Conservation (phyloP, 2,329 filamentous ascomycete species). For the Trichoderma breve region DNA sequence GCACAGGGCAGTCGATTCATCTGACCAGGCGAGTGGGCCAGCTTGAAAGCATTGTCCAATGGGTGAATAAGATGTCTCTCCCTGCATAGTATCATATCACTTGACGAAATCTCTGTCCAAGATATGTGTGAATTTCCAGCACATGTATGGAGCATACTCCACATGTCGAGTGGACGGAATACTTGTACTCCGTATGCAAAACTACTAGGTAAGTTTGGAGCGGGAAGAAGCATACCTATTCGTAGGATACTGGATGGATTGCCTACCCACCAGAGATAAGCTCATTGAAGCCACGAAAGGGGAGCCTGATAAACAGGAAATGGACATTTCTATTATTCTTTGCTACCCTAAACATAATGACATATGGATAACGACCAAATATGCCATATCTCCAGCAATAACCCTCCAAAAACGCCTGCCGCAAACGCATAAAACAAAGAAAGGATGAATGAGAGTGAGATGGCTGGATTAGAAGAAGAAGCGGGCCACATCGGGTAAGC, state of each 20-base stretch:
- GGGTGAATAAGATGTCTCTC: not conserved
- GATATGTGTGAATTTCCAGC: not conserved
- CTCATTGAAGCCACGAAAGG: not conserved
- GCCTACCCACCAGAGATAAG: not conserved
- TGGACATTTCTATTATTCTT: not conserved
- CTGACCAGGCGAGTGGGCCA: not conserved
- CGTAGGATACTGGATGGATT: not conserved
- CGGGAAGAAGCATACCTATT: not conserved
- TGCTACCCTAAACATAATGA: not conserved
- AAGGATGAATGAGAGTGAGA: not conserved
- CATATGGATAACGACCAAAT: not conserved
- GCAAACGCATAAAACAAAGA: not conserved
- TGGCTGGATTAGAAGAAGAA: not conserved
- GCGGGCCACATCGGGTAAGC: not conserved
- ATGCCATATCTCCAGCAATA: not conserved
- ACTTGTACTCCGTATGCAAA: not conserved
- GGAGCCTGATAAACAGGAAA: not conserved
- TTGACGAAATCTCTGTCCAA: not conserved
- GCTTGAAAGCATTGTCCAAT: not conserved
- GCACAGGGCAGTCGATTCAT: not conserved
- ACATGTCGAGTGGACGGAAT: not conserved
- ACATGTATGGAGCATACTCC: not conserved
- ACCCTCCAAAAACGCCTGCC: constrained; percentile 5
- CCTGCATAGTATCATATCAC: not conserved
- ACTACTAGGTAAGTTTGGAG: not conserved